Base-by-base conservation (phyloP, 257 asterid genomes). In the Solanum sejunctum region DNA sequence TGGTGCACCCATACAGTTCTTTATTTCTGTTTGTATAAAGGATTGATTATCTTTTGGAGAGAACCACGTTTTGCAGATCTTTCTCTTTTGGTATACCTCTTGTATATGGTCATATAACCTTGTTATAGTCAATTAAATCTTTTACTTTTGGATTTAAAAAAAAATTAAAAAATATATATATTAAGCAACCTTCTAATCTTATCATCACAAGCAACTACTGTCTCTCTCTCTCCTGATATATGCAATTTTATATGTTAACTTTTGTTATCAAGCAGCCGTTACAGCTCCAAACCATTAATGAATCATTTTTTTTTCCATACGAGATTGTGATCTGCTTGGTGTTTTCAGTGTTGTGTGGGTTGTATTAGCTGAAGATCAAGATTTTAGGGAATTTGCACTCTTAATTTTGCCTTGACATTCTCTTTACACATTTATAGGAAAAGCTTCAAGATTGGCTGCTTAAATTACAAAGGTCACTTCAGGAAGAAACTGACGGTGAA, bases 401-500 rank as follows among this genome's bases (percentile, higher is more conserved):
- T 13, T 49, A 10, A 12, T 8, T 83, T 21, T 26, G 8, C 77
- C 66, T 72, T 70, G 16, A n/a, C 66, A 12, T 23, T 69, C 82
- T 81, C 80, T 78, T 52, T 52, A 49, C 85, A 80, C 56, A 61
- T 67, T 64, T 88, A 83, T 92, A 97, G 99, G 99, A 97, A 86
- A 97, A 93, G 88, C 88, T 97, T 84, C 97, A 95, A 75, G 97
- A 95, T 43, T 95, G 93, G 97, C 90, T 97, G 87, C 85, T 90
- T 85, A 92, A 81, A 90, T 88, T 87, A 86, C 93, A 92, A 89
- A 90, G 89, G 79, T 47, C 84, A 81, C 95, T 97, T 88, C 94
- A 91, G 89, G 98, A 93, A 16, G 95, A 90, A 88, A 83, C 88
- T 85, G 93, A 88, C 23, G 89, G 89, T 17, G 83, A 28, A 54